Percentiles rank a stretch among this genome's conserved stretches.
Conservation (phyloP, 78 protist species). For the Capsaspora owczarzaki region DNA sequence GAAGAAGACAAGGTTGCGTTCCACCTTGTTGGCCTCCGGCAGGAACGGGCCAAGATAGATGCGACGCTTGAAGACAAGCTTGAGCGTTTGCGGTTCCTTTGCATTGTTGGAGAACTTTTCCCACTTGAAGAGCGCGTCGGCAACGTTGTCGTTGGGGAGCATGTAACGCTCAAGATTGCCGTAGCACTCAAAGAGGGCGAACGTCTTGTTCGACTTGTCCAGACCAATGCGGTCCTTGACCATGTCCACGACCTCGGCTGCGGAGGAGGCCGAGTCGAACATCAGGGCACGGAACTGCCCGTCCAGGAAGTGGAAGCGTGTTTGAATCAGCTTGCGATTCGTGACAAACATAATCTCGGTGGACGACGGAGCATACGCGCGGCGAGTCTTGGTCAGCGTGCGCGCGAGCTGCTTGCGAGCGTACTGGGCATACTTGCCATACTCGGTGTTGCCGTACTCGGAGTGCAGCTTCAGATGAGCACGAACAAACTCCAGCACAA, state of each 20-base stretch:
- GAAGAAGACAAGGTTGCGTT: background rate
- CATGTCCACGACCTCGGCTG: constrained; percentile 2
- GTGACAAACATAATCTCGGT: background rate
- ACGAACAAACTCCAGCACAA: background rate
- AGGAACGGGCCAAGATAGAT: background rate
- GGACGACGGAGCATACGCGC: constrained; percentile 11
- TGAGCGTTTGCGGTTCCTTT: background rate
- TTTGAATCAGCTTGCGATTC: background rate
- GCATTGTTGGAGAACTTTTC: constrained; percentile 4
- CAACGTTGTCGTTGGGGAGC: constrained; percentile 2
- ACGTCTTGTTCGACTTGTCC: background rate
- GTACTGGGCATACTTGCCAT: constrained; percentile 3
- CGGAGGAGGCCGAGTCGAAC: constrained; percentile 13
- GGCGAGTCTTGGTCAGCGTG: background rate
- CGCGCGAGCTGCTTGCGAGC: background rate
- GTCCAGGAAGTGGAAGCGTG: constrained; percentile 11
- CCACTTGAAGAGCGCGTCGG: constrained; percentile 22
- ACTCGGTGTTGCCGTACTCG: background rate
- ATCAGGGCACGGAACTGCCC: constrained; percentile 16
- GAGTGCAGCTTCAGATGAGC: background rate
- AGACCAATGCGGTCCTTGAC: constrained; percentile 16
- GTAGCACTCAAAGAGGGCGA: background rate
- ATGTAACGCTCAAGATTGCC: background rate
- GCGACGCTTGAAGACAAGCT: background rate
- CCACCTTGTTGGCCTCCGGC: background rate